Percentiles rank a stretch among this genome's conserved stretches.
Conservation (phyloP, 1,139 yeast species). For the Yamadazyma taylorii region DNA sequence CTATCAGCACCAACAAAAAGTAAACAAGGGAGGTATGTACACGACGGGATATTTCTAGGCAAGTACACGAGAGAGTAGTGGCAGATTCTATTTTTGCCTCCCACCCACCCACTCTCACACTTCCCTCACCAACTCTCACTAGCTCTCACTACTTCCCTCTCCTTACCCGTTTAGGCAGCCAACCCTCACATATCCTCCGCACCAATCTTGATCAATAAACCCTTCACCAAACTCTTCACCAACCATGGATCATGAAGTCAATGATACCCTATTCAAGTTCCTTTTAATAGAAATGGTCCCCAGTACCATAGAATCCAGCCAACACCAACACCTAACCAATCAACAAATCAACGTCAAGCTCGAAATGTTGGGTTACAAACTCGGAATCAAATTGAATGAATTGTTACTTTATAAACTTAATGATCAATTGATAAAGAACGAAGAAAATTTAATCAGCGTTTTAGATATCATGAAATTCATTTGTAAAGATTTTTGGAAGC, state of each 20-base stretch:
- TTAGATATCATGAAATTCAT: constrained; percentile 87
- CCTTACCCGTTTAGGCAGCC: background rate
- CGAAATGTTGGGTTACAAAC: constrained; percentile 72
- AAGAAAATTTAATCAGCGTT: constrained; percentile 53
- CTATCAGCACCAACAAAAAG: too few species aligned
- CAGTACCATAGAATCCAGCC: constrained; percentile 58
- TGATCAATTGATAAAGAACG: constrained; percentile 41
- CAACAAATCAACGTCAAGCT: constrained; percentile 55
- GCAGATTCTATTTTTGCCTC: too few species aligned
- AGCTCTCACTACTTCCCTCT: background rate
- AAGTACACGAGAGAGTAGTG: too few species aligned
- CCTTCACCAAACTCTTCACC: too few species aligned
- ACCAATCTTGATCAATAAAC: too few species aligned
- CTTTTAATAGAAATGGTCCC: constrained; percentile 78
- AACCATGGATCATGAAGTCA: constrained; percentile 29
- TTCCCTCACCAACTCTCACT: too few species aligned
- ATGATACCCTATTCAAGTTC: constrained; percentile 52
- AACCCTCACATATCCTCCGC: background rate
- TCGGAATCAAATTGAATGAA: constrained; percentile 77
- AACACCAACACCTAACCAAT: constrained; percentile 14
- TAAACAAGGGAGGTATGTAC: too few species aligned
- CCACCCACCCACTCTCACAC: too few species aligned
- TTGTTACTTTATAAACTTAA: constrained; percentile 56
- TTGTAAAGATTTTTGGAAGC: constrained; percentile 89
- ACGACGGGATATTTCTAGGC: too few species aligned